phyloP scores from a whole-genome alignment of 345 rosid genomes.

The Eucalyptus regnans region DNA sequence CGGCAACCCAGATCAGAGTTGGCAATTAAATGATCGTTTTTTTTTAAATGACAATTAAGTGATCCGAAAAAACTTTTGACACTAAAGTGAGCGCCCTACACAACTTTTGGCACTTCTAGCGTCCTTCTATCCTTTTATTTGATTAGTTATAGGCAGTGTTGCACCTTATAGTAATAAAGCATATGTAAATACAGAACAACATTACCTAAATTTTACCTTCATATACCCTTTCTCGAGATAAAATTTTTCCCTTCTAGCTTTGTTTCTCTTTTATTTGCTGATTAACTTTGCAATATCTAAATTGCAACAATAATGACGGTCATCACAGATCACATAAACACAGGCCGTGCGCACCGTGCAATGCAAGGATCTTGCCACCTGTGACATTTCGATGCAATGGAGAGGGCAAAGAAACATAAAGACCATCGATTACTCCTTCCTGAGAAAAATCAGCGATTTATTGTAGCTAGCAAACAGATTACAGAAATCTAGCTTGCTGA shows the following conservation, averaged over 20 bases:
- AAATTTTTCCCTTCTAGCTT: background rate
- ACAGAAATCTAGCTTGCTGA: background rate
- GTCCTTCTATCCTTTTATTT: too few species aligned
- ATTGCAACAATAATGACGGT: background rate
- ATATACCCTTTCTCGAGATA: background rate
- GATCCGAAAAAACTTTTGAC: too few species aligned
- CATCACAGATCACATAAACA: background rate
- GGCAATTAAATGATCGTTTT: too few species aligned
- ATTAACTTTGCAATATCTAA: background rate
- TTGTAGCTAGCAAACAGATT: background rate
- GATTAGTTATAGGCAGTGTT: too few species aligned
- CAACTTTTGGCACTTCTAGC: too few species aligned
- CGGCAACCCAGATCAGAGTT: accelerated
- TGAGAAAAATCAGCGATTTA: background rate
- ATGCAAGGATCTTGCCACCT: background rate
- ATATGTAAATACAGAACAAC: background rate
- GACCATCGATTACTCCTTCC: background rate
- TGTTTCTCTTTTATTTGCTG: background rate
- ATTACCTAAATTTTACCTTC: background rate
- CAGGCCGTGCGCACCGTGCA: background rate
- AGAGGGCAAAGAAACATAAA: background rate
- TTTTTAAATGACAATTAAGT: too few species aligned
- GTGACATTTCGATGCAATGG: background rate
- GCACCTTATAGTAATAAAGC: background rate
- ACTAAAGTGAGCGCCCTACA: accelerated